Evolutionary conservation across 228 moss, liverwort and hornwort genomes (phyloP), one percentile per base, ranked within the genome.

Genomic region (Sphagnum fallax): DNA sequence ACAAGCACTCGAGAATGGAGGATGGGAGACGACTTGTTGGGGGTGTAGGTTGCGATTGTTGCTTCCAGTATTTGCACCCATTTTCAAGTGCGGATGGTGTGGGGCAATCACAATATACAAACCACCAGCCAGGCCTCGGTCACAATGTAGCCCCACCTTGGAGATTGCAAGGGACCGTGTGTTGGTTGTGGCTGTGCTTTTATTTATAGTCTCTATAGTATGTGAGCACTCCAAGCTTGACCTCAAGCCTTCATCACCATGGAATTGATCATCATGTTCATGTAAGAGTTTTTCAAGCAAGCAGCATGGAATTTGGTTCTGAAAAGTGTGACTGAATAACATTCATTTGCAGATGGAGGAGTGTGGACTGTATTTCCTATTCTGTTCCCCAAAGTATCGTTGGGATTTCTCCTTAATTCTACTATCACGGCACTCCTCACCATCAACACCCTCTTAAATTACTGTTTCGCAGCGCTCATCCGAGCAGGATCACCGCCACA

Each of bases 1-100:
- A 69, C 67, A 58, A 1, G 69, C 77, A 4, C 75, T 77, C 66
- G 80, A 82, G 74, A 80, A 74, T 12, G 68, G 48, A 8, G 80
- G 83, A 5, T 98, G 84, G 79, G 89, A 98, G 75, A 85, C 81
- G n/a, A 85, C 78, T 69, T 94, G 98, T 68, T 98, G 98, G 94
- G 98, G 98, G 62, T 98, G 98, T 78, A 82, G 88, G 10, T 72
- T 90, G 57, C 82, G 88, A 65, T 78, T 98, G 70, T 71, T 91
- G 57, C 76, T 98, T 60, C 90, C 93, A 10, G 74, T 57, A 50
- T 90, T 74, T 53, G 80, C 87, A 52, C 84, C 89, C 58, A 61
- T 76, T 66, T 94, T 90, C 70, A 92, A 80, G 60, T 93, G 97
- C 73, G 97, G 91, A 70, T 93, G 93, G 93, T 98, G 98, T 84